Conservation (phyloP, 176 grass and related monocot genomes). For the Pontederia crassipes region DNA sequence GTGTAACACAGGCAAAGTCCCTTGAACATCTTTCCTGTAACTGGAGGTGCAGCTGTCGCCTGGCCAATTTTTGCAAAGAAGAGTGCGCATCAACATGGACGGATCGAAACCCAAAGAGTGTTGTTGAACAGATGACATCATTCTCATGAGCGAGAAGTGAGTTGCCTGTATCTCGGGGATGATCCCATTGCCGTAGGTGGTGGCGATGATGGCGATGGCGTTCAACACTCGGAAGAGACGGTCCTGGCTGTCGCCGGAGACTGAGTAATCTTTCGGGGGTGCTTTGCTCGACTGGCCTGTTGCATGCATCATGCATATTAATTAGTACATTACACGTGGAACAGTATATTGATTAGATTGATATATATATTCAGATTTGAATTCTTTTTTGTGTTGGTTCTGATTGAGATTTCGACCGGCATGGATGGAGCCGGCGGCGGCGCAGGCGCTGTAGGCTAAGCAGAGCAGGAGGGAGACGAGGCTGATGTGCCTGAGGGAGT, state of each 20-base stretch:
- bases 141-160: not conserved
- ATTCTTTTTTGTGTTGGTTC: not conserved
- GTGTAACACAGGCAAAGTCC: conserved; percentile 76
- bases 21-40: conserved; percentile 96
- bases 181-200: conserved; percentile 91
- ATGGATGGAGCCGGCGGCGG: conserved; percentile 74
- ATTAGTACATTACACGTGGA: not conserved
- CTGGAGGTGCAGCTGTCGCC: conserved; percentile 71
- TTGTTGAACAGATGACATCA: no score
- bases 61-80: not conserved
- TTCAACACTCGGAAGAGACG: conserved; percentile 75
- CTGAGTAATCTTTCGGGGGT: conserved; percentile 53
- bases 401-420: conserved; percentile 20
- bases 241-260: conserved; percentile 26
- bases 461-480: conserved; percentile 71
- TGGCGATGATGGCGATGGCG: conserved; percentile 76
- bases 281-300: conserved; percentile 41
- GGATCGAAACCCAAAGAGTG: no score
- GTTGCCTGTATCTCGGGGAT: conserved; percentile 80
- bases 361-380: not conserved
- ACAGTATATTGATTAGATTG: no score
- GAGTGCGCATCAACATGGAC: not conserved
- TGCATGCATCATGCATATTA: not conserved
- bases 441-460: conserved; percentile 66
- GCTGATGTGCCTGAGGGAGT: conserved; percentile 84